Base-by-base conservation (phyloP, 2,329 filamentous ascomycete genomes). In the Fusarium decemcellulare region DNA sequence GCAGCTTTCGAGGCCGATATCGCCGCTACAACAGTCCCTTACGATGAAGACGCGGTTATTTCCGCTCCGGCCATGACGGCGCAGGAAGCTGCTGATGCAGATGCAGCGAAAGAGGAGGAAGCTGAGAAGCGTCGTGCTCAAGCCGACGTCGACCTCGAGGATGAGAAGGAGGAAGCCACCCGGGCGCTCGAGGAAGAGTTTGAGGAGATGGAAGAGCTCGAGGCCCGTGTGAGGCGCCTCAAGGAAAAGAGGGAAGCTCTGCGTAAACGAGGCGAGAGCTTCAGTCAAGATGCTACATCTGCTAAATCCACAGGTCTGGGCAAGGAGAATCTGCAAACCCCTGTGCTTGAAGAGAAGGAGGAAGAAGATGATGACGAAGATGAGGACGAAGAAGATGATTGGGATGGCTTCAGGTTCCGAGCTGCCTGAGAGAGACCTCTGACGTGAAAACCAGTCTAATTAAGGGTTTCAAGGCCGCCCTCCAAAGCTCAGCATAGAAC, bases 1-100 rank as follows among this genome's bases (percentile, higher is more conserved):
- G 92, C 93, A 2, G 93, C 93, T 9, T 97, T 97, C 76, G 92
- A 97, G 77, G 92, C 92, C 4, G 93, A 97, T 57, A 90, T 97
- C 59, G 91, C 90, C 16, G 81, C 82, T 32, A 76, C 82, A 27
- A 72, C 77, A 30, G 75, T 75, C 3, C 73, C 81, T 3, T 79
- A 79, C 65, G 73, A 77, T 23, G 76, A 79, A 43, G 84, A 87
- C 61, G 90, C 88, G 8, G 88, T 90, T 4, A 93, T 94, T 68
- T 90, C 87, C 2, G 92, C 91, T 0, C 89, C 91, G 0, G 91
- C 91, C 4, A 83, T 94, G 76, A 88, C 89, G 3, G 86, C 88
- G 1, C 88, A 88, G 6, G 87, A 93, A 72, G 70, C 91, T 0
- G 89, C 87, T 1, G 86, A 84, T 12, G 85, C 87, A 59, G 83